These are phyloP conservation scores for Zelopaecilomyces penicillatus DNA, from an alignment of 2,329 filamentous ascomycete genomes.

Conservation along the genomic window DNA sequence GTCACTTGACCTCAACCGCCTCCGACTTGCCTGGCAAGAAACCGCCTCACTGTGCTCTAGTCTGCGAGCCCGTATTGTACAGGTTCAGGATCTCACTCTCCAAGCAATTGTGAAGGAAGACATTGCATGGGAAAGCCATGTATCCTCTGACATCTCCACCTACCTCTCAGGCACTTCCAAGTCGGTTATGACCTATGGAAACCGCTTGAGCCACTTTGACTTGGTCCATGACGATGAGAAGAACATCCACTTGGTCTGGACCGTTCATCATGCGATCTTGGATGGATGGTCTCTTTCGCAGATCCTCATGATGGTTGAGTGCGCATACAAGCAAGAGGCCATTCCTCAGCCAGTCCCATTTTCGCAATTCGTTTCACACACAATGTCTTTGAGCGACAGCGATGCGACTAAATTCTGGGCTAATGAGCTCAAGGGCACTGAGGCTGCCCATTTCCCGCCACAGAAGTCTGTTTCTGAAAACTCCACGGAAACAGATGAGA, in stretches of 20 bases:
- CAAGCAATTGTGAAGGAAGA: no score
- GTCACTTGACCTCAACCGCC: neutral
- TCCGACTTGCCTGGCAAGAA: neutral
- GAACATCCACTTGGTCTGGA: constrained; percentile 15
- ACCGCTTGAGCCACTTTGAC: neutral
- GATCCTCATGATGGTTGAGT: neutral
- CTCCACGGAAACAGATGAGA: no score
- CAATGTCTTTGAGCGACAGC: no score
- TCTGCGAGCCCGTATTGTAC: neutral
- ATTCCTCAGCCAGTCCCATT: no score
- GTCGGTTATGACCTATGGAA: neutral
- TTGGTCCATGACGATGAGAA: neutral
- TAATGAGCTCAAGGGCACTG: no score
- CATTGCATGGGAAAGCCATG: no score
- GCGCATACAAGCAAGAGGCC: neutral
- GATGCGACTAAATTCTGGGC: no score
- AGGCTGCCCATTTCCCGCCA: no score
- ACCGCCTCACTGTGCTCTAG: neutral
- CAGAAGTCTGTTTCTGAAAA: no score
- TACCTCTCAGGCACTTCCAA: no score
- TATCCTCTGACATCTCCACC: no score
- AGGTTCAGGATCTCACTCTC: neutral
- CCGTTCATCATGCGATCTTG: constrained; percentile 23
- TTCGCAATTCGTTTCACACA: no score
- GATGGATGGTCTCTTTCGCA: constrained; percentile 20